A percentile compares a stretch with the other conserved stretches of the same genome.
phyloP scores from a whole-genome alignment of 176 grass and related monocot species.

The Avena atlantica region DNA sequence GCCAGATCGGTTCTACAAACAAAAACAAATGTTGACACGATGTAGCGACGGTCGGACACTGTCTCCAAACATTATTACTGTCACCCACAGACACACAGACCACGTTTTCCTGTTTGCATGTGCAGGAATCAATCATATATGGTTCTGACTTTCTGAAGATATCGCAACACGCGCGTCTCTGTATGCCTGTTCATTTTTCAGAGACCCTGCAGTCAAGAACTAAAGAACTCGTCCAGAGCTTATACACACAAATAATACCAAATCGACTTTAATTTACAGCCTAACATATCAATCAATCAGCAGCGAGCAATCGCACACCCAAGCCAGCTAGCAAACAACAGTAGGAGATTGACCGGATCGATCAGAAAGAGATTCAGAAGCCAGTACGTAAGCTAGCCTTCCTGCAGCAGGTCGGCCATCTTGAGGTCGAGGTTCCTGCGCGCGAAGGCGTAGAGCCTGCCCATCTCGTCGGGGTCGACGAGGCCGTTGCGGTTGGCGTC shows the following conservation, averaged over 20 bases:
- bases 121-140: background rate
- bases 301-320: background rate
- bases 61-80: background rate
- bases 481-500: constrained; percentile 64
- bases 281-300: background rate
- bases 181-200: background rate
- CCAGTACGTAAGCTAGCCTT: background rate
- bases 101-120: background rate
- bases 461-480: constrained; percentile 62
- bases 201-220: background rate
- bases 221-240: background rate
- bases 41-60: background rate
- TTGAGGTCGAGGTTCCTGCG: constrained; percentile 68
- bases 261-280: background rate
- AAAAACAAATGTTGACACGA: background rate
- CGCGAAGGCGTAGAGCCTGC: constrained; percentile 63
- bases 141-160: background rate
- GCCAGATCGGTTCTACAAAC: background rate
- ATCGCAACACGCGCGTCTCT: background rate
- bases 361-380: background rate
- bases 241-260: background rate
- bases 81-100: background rate
- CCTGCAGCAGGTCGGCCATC: constrained; percentile 57
- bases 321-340: background rate
- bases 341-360: background rate